phyloP scores from a whole-genome alignment of 129 eudicot species.

The Lonicera japonica region DNA sequence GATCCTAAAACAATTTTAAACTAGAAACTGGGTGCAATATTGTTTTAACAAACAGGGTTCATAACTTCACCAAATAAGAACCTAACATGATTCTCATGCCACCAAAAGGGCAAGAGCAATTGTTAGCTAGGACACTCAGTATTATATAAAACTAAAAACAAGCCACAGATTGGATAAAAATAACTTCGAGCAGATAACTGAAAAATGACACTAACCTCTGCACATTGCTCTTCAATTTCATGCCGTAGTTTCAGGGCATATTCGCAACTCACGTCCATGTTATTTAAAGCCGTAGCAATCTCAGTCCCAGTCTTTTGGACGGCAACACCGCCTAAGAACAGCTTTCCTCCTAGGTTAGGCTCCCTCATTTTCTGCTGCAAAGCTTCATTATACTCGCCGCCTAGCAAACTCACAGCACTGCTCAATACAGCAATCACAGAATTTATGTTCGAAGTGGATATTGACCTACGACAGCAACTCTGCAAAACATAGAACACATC shows the following conservation, averaged over 20 bases:
- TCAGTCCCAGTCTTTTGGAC: conserved; percentile 77
- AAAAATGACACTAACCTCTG: conserved; percentile 47
- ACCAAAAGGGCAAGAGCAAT: no score
- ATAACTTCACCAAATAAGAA: neutral
- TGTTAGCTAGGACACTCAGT: neutral
- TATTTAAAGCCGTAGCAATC: conserved; percentile 80
- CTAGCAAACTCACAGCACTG: conserved; percentile 70
- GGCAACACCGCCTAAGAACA: conserved; percentile 80
- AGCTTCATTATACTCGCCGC: conserved; percentile 81
- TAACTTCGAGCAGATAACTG: neutral
- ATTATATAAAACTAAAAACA: neutral
- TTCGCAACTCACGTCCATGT: conserved; percentile 88
- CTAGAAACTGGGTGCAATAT: no score
- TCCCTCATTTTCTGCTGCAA: conserved; percentile 85
- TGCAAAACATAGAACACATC: conserved; percentile 87
- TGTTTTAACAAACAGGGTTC: neutral
- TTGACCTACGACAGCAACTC: conserved; percentile 82
- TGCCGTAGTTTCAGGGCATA: conserved; percentile 78
- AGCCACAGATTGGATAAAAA: neutral
- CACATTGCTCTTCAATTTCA: conserved; percentile 91
- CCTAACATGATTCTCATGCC: no score
- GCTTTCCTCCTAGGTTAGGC: conserved; percentile 76
- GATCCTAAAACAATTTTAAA: no score
- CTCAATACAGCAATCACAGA: conserved; percentile 74
- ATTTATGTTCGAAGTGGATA: conserved; percentile 70